A percentile compares a stretch with the other conserved stretches of the same genome.
These are phyloP conservation scores for Apiospora malaysiana DNA, from an alignment of 2,329 filamentous ascomycete genomes.

Conservation along the genomic window DNA sequence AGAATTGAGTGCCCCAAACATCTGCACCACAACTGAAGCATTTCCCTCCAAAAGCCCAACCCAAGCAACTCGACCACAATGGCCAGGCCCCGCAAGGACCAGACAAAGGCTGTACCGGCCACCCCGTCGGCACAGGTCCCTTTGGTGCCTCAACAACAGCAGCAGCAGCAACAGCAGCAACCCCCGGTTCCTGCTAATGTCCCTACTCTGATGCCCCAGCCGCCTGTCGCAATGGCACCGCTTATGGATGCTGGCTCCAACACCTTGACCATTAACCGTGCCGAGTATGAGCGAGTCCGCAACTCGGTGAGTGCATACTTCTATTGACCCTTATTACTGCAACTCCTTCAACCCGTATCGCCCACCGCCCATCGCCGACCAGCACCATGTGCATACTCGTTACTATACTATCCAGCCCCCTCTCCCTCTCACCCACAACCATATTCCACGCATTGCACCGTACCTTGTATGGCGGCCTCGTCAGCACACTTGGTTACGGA, in stretches of 20 bases:
- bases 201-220: constrained; percentile 26
- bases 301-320: constrained; percentile 71
- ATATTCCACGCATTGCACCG: not conserved
- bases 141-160: constrained; percentile 29
- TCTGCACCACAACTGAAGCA: not conserved
- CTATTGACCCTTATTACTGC: not conserved
- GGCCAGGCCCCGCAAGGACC: constrained; percentile 21
- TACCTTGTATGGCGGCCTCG: not conserved
- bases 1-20: not conserved
- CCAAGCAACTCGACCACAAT: not conserved
- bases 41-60: constrained; percentile 7
- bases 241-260: constrained; percentile 17
- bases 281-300: constrained; percentile 77
- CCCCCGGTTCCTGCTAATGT: not conserved
- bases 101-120: constrained; percentile 14
- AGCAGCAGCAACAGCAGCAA: constrained; percentile 19
- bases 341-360: not conserved
- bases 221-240: constrained; percentile 12
- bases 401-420: constrained; percentile 13
- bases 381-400: not conserved
- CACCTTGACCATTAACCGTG: constrained; percentile 55
- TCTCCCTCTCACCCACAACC: not conserved
- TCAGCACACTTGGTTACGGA: not conserved
- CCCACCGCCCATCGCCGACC: not conserved
- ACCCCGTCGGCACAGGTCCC: constrained; percentile 17